A percentile compares a stretch with the other conserved stretches of the same genome.
Evolutionary conservation across 495 filamentous ascomycete species (phyloP).

Genomic region (Parathielavia hyrcaniae): DNA sequence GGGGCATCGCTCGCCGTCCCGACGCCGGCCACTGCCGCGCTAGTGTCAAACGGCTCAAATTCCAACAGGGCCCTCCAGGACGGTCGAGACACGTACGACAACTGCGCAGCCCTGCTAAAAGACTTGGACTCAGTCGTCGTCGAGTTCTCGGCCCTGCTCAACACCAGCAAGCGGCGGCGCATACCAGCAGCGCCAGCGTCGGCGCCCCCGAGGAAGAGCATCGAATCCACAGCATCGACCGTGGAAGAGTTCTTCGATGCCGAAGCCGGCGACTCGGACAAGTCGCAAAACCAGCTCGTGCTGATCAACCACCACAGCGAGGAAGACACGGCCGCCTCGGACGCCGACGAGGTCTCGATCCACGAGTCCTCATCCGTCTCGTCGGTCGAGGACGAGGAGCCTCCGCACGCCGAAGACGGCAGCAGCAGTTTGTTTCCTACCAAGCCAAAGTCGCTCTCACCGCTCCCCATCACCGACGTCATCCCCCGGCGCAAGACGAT

Average conservation of each 20-base stretch:
- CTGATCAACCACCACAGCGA: constrained; percentile 65
- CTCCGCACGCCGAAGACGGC: constrained; percentile 32
- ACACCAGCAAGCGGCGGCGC: constrained; percentile 72
- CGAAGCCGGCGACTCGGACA: constrained; percentile 55
- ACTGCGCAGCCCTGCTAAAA: constrained; percentile 69
- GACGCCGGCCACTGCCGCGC: constrained; percentile 37
- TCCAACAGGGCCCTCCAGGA: constrained; percentile 31
- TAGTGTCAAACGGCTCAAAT: constrained; percentile 34
- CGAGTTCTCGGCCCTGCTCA: constrained; percentile 71
- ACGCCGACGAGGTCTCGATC: constrained; percentile 51
- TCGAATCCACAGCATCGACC: constrained; percentile 62
- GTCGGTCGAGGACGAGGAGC: constrained; percentile 50
- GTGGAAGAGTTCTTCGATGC: constrained; percentile 95
- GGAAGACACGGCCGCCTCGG: constrained; percentile 46
- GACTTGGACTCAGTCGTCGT: constrained; percentile 76
- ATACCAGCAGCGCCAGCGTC: constrained; percentile 47
- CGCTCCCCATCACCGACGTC: constrained; percentile 61
- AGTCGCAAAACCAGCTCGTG: constrained; percentile 57
- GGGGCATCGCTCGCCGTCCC: constrained; percentile 57
- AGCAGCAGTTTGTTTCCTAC: constrained; percentile 58
- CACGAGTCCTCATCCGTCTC: constrained; percentile 57
- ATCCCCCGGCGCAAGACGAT: constrained; percentile 67
- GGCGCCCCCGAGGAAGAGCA: constrained; percentile 59
- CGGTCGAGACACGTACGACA: constrained; percentile 60
- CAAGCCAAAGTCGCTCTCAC: constrained; percentile 66